Conservation (phyloP, 2,329 filamentous ascomycete species). For the Scedosporium boydii region DNA sequence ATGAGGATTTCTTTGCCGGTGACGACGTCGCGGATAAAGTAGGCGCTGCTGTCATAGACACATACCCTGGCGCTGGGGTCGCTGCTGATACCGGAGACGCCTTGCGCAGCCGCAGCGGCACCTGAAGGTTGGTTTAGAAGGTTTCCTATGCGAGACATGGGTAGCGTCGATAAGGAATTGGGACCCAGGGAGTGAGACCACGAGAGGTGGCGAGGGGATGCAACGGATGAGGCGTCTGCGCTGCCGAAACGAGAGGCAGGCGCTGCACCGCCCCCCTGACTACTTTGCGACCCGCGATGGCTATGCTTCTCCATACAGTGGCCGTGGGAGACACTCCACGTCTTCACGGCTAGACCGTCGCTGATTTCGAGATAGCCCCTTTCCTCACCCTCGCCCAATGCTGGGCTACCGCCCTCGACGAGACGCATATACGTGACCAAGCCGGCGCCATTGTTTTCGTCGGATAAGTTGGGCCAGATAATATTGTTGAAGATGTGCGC, state of each 20-base stretch:
- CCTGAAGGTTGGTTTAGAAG: slow-evolving; percentile 1
- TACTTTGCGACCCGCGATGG: slow-evolving; percentile 48
- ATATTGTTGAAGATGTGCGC: slow-evolving; percentile 94
- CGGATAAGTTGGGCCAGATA: slow-evolving; percentile 94
- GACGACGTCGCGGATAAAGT: slow-evolving; percentile 72
- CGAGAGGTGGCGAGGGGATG: slow-evolving; percentile 15
- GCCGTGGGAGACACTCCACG: slow-evolving; percentile 81
- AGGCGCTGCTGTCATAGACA: slow-evolving; percentile 82
- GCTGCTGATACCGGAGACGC: slow-evolving; percentile 3
- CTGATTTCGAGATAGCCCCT: slow-evolving; percentile 82
- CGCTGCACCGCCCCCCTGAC: slow-evolving; percentile 27
- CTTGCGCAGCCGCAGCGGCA: neutral
- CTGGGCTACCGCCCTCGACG: slow-evolving; percentile 78
- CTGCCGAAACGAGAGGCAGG: slow-evolving; percentile 31
- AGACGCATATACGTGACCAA: slow-evolving; percentile 84
- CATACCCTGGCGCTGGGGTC: slow-evolving; percentile 43
- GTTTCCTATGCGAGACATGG: slow-evolving; percentile 1
- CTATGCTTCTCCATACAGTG: slow-evolving; percentile 69
- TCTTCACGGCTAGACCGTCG: slow-evolving; percentile 80
- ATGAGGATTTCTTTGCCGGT: slow-evolving; percentile 75
- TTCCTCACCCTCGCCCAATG: slow-evolving; percentile 69
- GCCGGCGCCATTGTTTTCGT: slow-evolving; percentile 90
- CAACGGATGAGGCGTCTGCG: slow-evolving; percentile 31
- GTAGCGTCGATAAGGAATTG: neutral
- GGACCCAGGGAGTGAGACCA: slow-evolving; percentile 3